Percentiles rank a stretch among this genome's conserved stretches.
phyloP scores from a whole-genome alignment of 2,329 filamentous ascomycete species.

The Apiospora pterosperma region DNA sequence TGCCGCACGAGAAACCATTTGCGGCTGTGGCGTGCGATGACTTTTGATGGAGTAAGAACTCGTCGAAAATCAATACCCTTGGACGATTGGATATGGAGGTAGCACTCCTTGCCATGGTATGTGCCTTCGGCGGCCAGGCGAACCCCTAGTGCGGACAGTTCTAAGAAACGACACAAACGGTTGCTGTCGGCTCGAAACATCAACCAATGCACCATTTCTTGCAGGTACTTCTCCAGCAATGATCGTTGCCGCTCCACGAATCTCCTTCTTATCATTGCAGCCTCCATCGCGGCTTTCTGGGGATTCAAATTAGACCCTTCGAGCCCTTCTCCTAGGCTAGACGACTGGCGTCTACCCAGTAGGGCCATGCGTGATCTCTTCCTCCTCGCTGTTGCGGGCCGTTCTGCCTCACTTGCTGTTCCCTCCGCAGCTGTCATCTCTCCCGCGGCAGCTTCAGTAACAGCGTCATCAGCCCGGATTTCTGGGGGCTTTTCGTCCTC shows the following conservation, averaged over 20 bases:
- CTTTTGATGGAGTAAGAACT: slow-evolving; percentile 72
- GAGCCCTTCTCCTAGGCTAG: slow-evolving; percentile 43
- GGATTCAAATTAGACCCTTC: slow-evolving; percentile 38
- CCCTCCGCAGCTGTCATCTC: slow-evolving; percentile 54
- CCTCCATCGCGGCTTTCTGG: slow-evolving; percentile 53
- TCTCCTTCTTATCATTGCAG: slow-evolving; percentile 51
- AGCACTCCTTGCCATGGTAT: slow-evolving; percentile 97
- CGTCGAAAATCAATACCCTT: slow-evolving; percentile 85
- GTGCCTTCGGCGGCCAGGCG: slow-evolving; percentile 91
- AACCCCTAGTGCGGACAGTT: slow-evolving; percentile 90
- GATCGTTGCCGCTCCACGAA: slow-evolving; percentile 82
- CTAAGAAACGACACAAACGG: slow-evolving; percentile 90
- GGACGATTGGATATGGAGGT: slow-evolving; percentile 84
- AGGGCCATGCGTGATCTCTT: slow-evolving; percentile 52
- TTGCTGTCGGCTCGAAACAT: slow-evolving; percentile 97
- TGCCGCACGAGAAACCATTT: slow-evolving; percentile 99
- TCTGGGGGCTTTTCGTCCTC: slow-evolving; percentile 50
- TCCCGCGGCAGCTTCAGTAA: slow-evolving; percentile 38
- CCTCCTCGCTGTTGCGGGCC: slow-evolving; percentile 37
- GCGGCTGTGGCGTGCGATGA: slow-evolving; percentile 79
- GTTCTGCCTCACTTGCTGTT: slow-evolving; percentile 66
- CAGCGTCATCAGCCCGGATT: slow-evolving; percentile 32
- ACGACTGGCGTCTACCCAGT: slow-evolving; percentile 49
- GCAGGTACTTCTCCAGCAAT: slow-evolving; percentile 84
- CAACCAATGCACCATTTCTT: slow-evolving; percentile 91